Evolutionary conservation across 768 basidiomycete species (phyloP).

Genomic region (Phlegmacium glaucopus): DNA sequence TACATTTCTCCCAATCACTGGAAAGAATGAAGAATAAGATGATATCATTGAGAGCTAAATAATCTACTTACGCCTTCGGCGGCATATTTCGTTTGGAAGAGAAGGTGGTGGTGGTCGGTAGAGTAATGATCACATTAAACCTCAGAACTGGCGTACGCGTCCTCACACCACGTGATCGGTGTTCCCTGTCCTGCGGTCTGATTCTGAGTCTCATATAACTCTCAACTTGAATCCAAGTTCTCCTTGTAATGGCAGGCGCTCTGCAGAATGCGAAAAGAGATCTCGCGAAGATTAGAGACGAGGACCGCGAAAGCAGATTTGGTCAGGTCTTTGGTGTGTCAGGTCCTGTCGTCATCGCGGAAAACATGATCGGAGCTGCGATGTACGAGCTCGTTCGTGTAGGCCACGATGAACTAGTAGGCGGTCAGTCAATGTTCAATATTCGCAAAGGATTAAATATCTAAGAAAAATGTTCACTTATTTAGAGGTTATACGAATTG

Average conservation of each 20-base stretch:
- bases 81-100: slow-evolving; percentile 57
- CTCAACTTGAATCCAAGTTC: slow-evolving; percentile 2
- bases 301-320: slow-evolving; percentile 83
- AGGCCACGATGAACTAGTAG: slow-evolving; percentile 96
- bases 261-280: slow-evolving; percentile 87
- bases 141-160: slow-evolving; percentile 18
- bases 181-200: too few relatives aligned
- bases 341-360: slow-evolving; percentile 96
- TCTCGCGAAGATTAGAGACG: slow-evolving; percentile 86
- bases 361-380: slow-evolving; percentile 92
- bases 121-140: slow-evolving; percentile 9
- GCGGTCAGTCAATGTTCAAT: slow-evolving; percentile 56
- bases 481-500: slow-evolving; percentile 97
- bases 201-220: too few relatives aligned
- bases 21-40: slow-evolving; percentile 1
- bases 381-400: slow-evolving; percentile 99
- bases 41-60: slow-evolving; percentile 6
- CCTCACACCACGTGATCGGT: slow-evolving; percentile 20
- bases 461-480: slow-evolving; percentile 2
- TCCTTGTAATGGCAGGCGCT: slow-evolving; percentile 77
- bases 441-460: not conserved
- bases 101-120: not conserved
- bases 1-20: slow-evolving; percentile 99
- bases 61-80: slow-evolving; percentile 84
- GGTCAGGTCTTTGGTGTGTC: slow-evolving; percentile 94